phyloP scores from a whole-genome alignment of 2,329 filamentous ascomycete genomes.

The Ascomycota sp. region DNA sequence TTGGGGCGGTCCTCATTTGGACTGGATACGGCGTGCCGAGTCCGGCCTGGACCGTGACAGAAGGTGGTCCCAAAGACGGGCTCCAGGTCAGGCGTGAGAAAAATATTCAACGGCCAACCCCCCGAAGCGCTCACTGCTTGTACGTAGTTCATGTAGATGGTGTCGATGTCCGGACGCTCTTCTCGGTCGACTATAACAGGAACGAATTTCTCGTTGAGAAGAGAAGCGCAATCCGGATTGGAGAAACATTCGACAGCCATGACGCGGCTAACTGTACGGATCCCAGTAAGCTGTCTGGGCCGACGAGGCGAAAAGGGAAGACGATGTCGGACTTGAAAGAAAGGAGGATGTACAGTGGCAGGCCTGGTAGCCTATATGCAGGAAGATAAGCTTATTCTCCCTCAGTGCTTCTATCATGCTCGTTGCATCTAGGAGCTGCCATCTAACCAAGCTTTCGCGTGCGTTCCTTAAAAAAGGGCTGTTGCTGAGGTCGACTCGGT shows the following conservation, averaged over 20 bases:
- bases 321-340: conserved; percentile 67
- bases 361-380: conserved; percentile 85
- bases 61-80: conserved; percentile 93
- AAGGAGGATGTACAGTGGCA: conserved; percentile 56
- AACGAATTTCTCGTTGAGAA: conserved; percentile 73
- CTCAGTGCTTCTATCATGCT: conserved; percentile 53
- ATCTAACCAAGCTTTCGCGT: conserved; percentile 62
- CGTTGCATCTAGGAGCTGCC: conserved; percentile 71
- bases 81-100: conserved; percentile 76
- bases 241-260: conserved; percentile 86
- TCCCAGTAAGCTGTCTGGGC: background rate
- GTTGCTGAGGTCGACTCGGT: conserved; percentile 15
- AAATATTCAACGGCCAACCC: conserved; percentile 92
- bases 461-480: conserved; percentile 46
- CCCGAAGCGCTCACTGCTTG: conserved; percentile 77
- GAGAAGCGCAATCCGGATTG: conserved; percentile 53
- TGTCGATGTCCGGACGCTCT: conserved; percentile 79
- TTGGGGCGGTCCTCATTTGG: conserved; percentile 39
- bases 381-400: conserved; percentile 72
- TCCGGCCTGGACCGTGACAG: conserved; percentile 60
- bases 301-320: conserved; percentile 14
- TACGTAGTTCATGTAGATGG: conserved; percentile 96
- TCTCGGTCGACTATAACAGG: conserved; percentile 86
- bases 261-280: conserved; percentile 49
- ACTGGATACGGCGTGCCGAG: conserved; percentile 14